Evolutionary conservation across 148 eudicot genomes (phyloP), one percentile per base, ranked within the genome.

Genomic region (Cornus kousa): DNA sequence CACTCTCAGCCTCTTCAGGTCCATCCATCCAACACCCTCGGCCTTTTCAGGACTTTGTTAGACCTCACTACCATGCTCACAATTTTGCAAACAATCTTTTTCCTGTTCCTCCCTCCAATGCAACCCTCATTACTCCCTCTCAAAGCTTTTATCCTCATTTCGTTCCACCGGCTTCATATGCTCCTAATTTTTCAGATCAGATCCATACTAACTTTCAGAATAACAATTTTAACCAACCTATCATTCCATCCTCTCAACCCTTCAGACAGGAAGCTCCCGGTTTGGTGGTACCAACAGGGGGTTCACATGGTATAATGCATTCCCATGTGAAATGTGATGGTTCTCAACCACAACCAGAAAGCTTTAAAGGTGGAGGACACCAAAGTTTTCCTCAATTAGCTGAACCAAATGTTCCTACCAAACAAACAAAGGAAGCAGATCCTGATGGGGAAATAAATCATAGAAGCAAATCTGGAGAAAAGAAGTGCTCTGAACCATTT

Each of bases 171-270:
- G 13, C 86, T 78, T 83, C 84, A 53, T 74, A 85, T 80, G 48
- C 82, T 71, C 79, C 81, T 46, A 84, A 77, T 7, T 71, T 71
- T 23, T 77, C 91, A 70, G 81, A 71, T 68, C 88, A 83, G 66
- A 67, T 65, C 78, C 83, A 78, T 19, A 83, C 69, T 77, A 86
- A 79, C 67, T 83, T 82, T 83, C 89, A 86, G 69, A 79, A 86
- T 77, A 74, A 81, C 68, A 69, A 82, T 80, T 77, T 68, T 23
- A 6, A 37, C 65, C 81, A 80, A 76, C 70, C 79, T 80, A 68
- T 80, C 13, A 68, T 82, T 66, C 85, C 85, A 65, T 43, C 75
- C 37, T 76, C 79, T 80, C 89, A 86, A 73, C 82, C 82, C 48
- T 68, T 65, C 75, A 83, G 78, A 71, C 87, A 88, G 50, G 77